Evolutionary conservation across 176 grass and related monocot genomes (phyloP), one percentile per base, ranked within the genome.

Genomic region (Ensete ventricosum): DNA sequence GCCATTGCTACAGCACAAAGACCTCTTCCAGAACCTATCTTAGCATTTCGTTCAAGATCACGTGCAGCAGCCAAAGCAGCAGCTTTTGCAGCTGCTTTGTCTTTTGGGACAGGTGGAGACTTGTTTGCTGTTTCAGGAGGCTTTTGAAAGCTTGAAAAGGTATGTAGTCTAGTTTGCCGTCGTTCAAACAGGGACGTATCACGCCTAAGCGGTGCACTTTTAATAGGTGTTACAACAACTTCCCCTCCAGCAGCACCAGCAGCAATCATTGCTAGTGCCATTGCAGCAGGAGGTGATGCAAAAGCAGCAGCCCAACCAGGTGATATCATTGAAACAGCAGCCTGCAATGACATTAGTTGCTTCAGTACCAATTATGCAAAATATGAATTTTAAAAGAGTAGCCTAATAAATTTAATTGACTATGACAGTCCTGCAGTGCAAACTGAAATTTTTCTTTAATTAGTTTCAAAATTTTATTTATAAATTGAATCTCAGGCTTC

Each of bases 1-100:
- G 95, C 95, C 95, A 99, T 99, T 78, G 95, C 90, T 63, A 99
- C 95, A 52, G 95, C 95, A 83, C 95, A 94, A 88, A 99, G 88
- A 69, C 90, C 95, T 81, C 90, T 87, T 72, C 86, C 84, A 83
- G 95, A 91, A 75, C 95, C 95, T 73, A 99, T 99, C 90, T 91
- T 99, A 65, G 95, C 88, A 81, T 84, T 99, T 65, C 90, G 68
- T 27, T 91, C 88, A 58, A 99, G 88, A 78, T 99, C 90, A 54
- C 95, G 87, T 76, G 90, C 88, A 83, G 95, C 95, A 54, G 88
- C 90, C 65, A 91, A 74, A 64, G 88, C 95, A 12, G 90, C 90
- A 80, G 95, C 95, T 82, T 99, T 99, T 65, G 80, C 88, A 70
- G 88, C 82, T 64, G 95, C 90, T 85, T 93, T 99, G 70, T 99